Base-by-base conservation (phyloP, 2,329 filamentous ascomycete species). In the Ophiostoma australiae region DNA sequence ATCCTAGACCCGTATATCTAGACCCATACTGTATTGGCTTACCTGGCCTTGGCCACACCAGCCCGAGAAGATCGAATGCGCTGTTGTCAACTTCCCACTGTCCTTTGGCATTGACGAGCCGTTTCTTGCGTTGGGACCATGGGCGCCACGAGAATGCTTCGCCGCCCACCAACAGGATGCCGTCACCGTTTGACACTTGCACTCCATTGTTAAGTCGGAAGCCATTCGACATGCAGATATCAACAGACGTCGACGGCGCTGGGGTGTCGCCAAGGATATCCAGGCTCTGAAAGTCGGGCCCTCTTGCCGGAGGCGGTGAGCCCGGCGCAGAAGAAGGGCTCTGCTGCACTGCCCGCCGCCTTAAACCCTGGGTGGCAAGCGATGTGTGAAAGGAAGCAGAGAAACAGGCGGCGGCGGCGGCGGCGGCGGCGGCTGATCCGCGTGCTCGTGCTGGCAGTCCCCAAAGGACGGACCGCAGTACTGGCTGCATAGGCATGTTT, bases 1-100 rank as follows among this genome's bases (percentile, higher is more conserved):
- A 55, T 55, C 4, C 5, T 55, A 23, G 20, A n/a, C 27, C 1
- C 27, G 27, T 23, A 23, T 17, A n/a, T 23, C 11, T 33, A 17
- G 6, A 7, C 27, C 7, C 23, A 7, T 48, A 20, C 4, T 48
- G 23, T 13, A 1, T 3, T 33, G 15, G 2, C 5, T 39, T 48
- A 96, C 93, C 93, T 77, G 94, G 94, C 78, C 94, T 90, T 72
- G 94, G 94, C 91, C 92, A 97, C 35, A 97, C 82, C 73, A 94
- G 76, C 68, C 89, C 87, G 78, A 98, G 82, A 63, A 96, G 75
- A 2, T 90, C 92, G 85, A 94, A 94, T 17, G 86, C 88, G 73
- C 88, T 86, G 71, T 86, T 83, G 4, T 85, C 84, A 37, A 95
- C 84, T 75, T 97, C 92, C 84, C 92, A 94, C 79, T 96, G 91